Base-by-base conservation (phyloP, 2,329 filamentous ascomycete species). In the Dactylellina drechsleri region DNA sequence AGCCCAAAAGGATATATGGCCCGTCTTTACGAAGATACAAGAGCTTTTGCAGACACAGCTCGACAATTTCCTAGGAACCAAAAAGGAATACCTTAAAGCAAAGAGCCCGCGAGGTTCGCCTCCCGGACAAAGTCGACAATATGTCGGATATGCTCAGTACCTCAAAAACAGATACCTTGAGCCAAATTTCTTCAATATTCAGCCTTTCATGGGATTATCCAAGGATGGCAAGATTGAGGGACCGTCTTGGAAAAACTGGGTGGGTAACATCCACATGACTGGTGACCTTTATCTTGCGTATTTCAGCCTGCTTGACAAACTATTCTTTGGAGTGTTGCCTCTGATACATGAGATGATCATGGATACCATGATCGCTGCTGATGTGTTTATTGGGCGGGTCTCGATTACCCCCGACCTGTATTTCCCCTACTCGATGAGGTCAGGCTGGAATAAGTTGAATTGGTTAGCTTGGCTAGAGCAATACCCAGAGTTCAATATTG, bases 401-500 rank as follows among this genome's bases (percentile, higher is more conserved):
- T 36, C 53, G 1, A 36, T 61, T 6, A 57, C 36, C n/a, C 59
- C 66, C 2, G 66, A 71, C 23, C 18, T 58, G 2, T 4, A 65
- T 26, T 71, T 64, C n/a, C 58, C 12, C 6, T 16, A 58, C 16
- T 43, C 50, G 2, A 45, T 49, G 40, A 45, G 45, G 0, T 6
- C 15, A 2, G 40, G 4, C 2, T 5, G 8, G 3, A 40, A 43
- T 4, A 20, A 28, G 23, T 18, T 41, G 28, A 28, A 65, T 50
- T 20, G 41, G 15, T 13, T 64, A 18, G 2, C 16, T 0, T 71
- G 66, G 66, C 15, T 64, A 8, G 52, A 64, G 20, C 8, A 41
- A 13, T 71, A 71, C 36, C 66, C 66, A 26, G 66, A 71, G 31
- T 52, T 28, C 28, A 23, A n/a, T 16, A 20, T 8, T 6, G 28